Conservation (phyloP, 1,284 basidiomycete genomes). For the Trametes pubescens region DNA sequence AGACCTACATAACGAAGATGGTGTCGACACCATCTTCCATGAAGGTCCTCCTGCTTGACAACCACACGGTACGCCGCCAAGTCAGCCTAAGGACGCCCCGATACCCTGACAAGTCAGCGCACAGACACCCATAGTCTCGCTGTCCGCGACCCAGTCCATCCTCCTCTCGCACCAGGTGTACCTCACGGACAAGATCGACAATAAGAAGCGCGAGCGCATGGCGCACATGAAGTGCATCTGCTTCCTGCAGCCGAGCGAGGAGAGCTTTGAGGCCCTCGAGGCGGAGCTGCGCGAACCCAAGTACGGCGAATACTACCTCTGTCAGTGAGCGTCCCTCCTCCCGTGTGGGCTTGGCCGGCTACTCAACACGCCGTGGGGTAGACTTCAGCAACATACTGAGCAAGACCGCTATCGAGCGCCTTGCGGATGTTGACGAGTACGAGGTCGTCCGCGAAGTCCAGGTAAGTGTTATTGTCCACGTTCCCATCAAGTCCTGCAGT, state of each 20-base stretch:
- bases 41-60: conserved; percentile 97
- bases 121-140: conserved; percentile 96
- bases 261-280: conserved; percentile 85
- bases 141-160: conserved; percentile 94
- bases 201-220: conserved; percentile 87
- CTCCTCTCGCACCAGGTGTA: conserved; percentile 98
- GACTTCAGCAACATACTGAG: conserved; percentile 96
- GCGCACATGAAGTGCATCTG: conserved; percentile 97
- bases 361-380: conserved; percentile 43
- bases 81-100: no score
- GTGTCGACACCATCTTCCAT: conserved; percentile 88
- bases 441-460: conserved; percentile 98
- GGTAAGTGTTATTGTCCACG: conserved; percentile 54
- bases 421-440: conserved; percentile 95
- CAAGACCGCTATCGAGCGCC: conserved; percentile 90
- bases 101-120: neutral
- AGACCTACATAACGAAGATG: conserved; percentile 93
- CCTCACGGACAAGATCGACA: conserved; percentile 97
- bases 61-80: conserved; percentile 81
- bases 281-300: conserved; percentile 88
- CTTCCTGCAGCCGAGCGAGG: conserved; percentile 85
- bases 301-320: conserved; percentile 97
- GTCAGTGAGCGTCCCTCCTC: conserved; percentile 78
- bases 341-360: conserved; percentile 24
- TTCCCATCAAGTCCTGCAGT: neutral